Percentiles rank a stretch among this genome's conserved stretches.
phyloP scores from a whole-genome alignment of 768 basidiomycete species.

The Rhodotorula sphaerocarpa region DNA sequence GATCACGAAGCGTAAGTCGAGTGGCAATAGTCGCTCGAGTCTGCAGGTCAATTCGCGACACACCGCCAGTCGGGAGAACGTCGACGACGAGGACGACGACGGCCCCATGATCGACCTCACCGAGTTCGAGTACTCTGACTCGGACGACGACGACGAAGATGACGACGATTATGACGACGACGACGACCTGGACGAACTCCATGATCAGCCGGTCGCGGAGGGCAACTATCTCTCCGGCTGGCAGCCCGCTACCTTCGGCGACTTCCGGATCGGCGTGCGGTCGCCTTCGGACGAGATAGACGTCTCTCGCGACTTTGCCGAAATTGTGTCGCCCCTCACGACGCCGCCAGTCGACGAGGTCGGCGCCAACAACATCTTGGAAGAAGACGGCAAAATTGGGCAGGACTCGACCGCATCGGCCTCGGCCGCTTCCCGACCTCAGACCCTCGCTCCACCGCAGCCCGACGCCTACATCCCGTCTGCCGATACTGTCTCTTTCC shows the following conservation, averaged over 20 bases:
- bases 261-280: slow-evolving; percentile 9
- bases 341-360: slow-evolving; percentile 24
- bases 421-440: neutral
- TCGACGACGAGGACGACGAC: slow-evolving; percentile 15
- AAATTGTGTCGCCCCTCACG: neutral
- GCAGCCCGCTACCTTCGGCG: slow-evolving; percentile 14
- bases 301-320: too few relatives aligned
- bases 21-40: neutral
- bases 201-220: slow-evolving; percentile 1
- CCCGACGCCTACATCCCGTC: neutral
- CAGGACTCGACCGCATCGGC: neutral
- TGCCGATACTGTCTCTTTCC: slow-evolving; percentile 2
- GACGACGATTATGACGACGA: slow-evolving; percentile 29
- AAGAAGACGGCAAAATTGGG: slow-evolving; percentile 2
- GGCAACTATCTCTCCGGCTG: slow-evolving; percentile 31
- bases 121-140: slow-evolving; percentile 29
- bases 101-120: slow-evolving; percentile 19
- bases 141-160: slow-evolving; percentile 17
- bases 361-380: slow-evolving; percentile 4
- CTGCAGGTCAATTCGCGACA: too few relatives aligned
- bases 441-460: too few relatives aligned
- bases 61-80: neutral
- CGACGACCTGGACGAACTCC: slow-evolving; percentile 26
- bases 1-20: neutral
- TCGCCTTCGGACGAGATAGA: neutral